Percentiles rank a stretch among this genome's conserved stretches.
These are phyloP conservation scores for Fusarium continuum DNA, from an alignment of 2,329 filamentous ascomycete genomes.

Conservation along the genomic window DNA sequence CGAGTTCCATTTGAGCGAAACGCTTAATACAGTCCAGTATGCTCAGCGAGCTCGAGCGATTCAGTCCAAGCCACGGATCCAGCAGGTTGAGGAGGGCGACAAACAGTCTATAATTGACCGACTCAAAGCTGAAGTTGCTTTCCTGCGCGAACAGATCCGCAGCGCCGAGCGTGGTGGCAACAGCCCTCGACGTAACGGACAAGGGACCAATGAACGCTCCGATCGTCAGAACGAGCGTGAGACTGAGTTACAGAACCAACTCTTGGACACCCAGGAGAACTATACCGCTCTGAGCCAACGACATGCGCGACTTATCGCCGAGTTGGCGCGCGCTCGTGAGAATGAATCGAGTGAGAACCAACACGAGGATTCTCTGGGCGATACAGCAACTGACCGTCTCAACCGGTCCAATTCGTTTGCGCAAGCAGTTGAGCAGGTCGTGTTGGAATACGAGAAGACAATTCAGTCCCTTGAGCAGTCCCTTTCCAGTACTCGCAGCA, in stretches of 20 bases:
- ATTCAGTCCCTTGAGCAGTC: constrained; percentile 94
- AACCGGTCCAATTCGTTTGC: constrained; percentile 97
- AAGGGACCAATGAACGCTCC: constrained; percentile 71
- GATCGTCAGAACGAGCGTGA: constrained; percentile 87
- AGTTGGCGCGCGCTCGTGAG: constrained; percentile 87
- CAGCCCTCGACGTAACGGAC: constrained; percentile 61
- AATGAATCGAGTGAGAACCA: constrained; percentile 69
- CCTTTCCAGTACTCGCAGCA: constrained; percentile 85
- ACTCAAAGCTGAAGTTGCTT: constrained; percentile 91
- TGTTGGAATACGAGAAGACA: constrained; percentile 98
- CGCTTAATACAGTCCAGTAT: constrained; percentile 96
- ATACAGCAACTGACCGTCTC: constrained; percentile 84
- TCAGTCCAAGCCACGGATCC: constrained; percentile 96
- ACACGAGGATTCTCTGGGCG: constrained; percentile 69
- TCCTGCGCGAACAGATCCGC: constrained; percentile 91
- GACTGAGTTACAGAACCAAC: constrained; percentile 89
- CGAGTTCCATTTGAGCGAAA: constrained; percentile 97
- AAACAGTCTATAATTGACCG: constrained; percentile 94
- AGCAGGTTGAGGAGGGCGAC: constrained; percentile 91
- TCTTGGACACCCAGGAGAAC: constrained; percentile 93
- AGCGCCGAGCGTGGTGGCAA: constrained; percentile 71
- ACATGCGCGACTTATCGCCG: constrained; percentile 93
- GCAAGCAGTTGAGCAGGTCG: constrained; percentile 93
- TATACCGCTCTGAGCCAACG: constrained; percentile 91
- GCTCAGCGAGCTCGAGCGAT: constrained; percentile 95